Conservation (phyloP, 2,329 filamentous ascomycete species). For the Dothistroma pini region DNA sequence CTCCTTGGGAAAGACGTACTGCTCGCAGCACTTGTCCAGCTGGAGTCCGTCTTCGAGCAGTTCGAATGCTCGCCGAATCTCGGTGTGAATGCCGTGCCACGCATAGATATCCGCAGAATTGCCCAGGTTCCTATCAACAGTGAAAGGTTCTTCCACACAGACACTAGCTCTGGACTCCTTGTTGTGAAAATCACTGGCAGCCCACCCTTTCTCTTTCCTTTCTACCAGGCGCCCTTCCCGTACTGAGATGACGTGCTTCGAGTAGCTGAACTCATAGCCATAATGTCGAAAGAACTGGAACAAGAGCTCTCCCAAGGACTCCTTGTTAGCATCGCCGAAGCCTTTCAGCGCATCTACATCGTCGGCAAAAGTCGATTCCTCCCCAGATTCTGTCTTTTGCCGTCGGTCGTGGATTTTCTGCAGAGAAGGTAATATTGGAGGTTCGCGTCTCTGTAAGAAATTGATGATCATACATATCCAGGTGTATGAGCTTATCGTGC, state of each 20-base stretch:
- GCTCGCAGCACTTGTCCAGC: slow-evolving; percentile 77
- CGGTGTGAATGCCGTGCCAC: slow-evolving; percentile 84
- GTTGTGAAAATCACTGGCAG: slow-evolving; percentile 50
- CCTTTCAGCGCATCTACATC: slow-evolving; percentile 63
- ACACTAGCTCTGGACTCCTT: slow-evolving; percentile 64
- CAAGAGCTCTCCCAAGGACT: slow-evolving; percentile 77
- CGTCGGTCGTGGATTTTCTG: slow-evolving; percentile 69
- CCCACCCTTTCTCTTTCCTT: slow-evolving; percentile 86
- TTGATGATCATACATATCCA: slow-evolving; percentile 99
- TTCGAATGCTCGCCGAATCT: slow-evolving; percentile 84
- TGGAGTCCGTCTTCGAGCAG: slow-evolving; percentile 69
- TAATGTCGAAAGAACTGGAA: slow-evolving; percentile 97
- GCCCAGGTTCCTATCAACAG: slow-evolving; percentile 79
- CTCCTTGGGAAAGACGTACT: slow-evolving; percentile 83
- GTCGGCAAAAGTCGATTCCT: slow-evolving; percentile 77
- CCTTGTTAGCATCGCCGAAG: slow-evolving; percentile 75
- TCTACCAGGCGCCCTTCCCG: slow-evolving; percentile 73
- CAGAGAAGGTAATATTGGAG: slow-evolving; percentile 78
- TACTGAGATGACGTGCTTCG: slow-evolving; percentile 78
- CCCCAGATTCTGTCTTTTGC: slow-evolving; percentile 59
- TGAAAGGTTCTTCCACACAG: slow-evolving; percentile 97
- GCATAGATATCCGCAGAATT: slow-evolving; percentile 96
- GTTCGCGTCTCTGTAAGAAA: slow-evolving; percentile 83
- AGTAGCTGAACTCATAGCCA: slow-evolving; percentile 88
- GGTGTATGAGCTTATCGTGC: slow-evolving; percentile 94